Evolutionary conservation across 345 rosid species (phyloP).

Genomic region (Pelargonium nanum): DNA sequence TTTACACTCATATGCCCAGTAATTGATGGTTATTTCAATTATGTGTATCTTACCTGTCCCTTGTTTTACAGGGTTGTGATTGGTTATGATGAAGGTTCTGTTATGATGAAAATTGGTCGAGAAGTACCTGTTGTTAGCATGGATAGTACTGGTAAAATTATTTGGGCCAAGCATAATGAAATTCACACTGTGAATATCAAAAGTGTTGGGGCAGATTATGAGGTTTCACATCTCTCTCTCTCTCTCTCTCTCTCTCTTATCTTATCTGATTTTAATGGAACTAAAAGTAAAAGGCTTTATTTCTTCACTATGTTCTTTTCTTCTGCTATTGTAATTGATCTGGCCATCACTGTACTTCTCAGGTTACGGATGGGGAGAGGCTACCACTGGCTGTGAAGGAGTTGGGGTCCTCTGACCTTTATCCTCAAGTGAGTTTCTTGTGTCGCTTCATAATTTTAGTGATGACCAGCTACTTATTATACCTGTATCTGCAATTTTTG

Average conservation of each 20-base stretch:
- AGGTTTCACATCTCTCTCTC: not conserved
- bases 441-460: not conserved
- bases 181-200: slow-evolving; percentile 96
- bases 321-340: not conserved
- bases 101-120: slow-evolving; percentile 42
- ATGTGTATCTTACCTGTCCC: not conserved
- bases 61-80: not conserved
- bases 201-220: slow-evolving; percentile 30
- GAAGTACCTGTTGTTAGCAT: slow-evolving; percentile 98
- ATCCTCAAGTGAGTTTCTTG: not conserved
- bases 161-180: slow-evolving; percentile 99
- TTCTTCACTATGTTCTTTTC: slow-evolving; percentile 8
- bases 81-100: not conserved
- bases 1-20: not conserved
- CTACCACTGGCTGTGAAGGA: not conserved
- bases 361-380: not conserved
- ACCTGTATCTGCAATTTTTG: not conserved
- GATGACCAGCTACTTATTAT: not conserved
- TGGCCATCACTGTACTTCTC: not conserved
- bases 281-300: not conserved
- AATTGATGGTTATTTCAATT: no score
- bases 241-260: not conserved
- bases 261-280: not conserved
- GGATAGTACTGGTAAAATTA: slow-evolving; percentile 97
- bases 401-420: not conserved